Conservation (phyloP, 139 green algal species). For the Diplosphaera chodatii region DNA sequence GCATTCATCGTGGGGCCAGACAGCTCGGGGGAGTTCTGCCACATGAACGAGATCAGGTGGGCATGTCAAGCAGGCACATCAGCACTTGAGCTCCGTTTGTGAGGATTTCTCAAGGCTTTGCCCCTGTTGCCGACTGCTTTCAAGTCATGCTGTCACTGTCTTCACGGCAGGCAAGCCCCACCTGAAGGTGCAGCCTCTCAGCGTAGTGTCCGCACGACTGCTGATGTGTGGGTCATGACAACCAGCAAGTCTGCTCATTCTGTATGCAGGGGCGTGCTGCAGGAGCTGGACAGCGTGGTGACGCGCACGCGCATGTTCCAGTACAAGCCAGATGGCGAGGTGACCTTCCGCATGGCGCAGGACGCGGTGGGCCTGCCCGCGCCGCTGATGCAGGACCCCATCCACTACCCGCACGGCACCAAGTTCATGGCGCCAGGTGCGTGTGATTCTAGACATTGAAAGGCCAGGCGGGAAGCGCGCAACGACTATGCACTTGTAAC, state of each 20-base stretch:
- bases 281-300: conserved; percentile 72
- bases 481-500: no score
- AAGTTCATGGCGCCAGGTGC: conserved; percentile 66
- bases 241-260: no score
- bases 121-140: no score
- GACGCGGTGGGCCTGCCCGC: conserved; percentile 56
- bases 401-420: conserved; percentile 87
- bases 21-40: conserved; percentile 29
- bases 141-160: no score
- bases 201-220: no score
- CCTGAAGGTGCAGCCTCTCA: no score
- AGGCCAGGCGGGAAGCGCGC: no score
- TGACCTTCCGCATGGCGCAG: conserved; percentile 61
- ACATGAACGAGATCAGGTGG: conserved; percentile 50
- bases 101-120: no score
- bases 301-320: conserved; percentile 76
- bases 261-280: conserved; percentile 56
- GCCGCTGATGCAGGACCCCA: conserved; percentile 69
- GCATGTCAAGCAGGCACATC: neutral
- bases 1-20: conserved; percentile 38
- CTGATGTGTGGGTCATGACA: no score
- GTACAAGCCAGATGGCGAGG: conserved; percentile 87
- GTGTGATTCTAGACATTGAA: neutral
- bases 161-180: no score
- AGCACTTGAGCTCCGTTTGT: no score